Base-by-base conservation (phyloP, 2,329 filamentous ascomycete species). In the Colletotrichum sp. region DNA sequence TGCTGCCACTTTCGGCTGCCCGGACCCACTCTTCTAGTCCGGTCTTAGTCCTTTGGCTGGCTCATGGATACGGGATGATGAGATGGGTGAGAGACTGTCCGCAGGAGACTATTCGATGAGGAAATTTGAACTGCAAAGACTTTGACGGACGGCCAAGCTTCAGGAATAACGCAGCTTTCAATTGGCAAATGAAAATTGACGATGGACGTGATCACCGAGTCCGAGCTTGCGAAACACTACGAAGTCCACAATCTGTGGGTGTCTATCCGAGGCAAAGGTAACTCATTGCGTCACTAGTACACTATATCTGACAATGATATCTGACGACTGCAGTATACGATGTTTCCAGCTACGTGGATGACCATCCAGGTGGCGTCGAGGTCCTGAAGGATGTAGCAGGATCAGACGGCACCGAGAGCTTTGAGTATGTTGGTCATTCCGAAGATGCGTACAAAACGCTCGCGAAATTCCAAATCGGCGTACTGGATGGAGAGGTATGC, bases 401-500 rank as follows among this genome's bases (percentile, higher is more conserved):
- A 2, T 66, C 62, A 8, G 72, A 75, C 24, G 68, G 60, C 12
- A 75, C 72, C 8, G 72, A 75, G 62, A 72, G 60, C 21, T 75
- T 71, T n/a, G 72, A 75, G 28, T 75, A 72, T 8, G 72, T 67
- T 6, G 62, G 68, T 3, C 72, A 75, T 15, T 66, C 68, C 2
- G 60, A 67, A 12, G 63, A 62, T 5, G 72, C 72, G 3, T 39
- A 66, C n/a, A 55, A 55, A 8, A 62, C 62, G 8, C 57, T 75
- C 3, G 30, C 55, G 12, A 32, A 28, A 18, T 66, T 68, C 24
- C 71, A 73, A 15, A 28, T 73, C 10, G 71, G 63, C 10, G 36
- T 69, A 6, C 39, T 73, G 3, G 36, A 63, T 4, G 28, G 55
- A 5, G n/a, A 69, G 18, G 71, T 73, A 2, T 9, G 71, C 2